Conservation (phyloP, 495 filamentous ascomycete genomes). For the Daldinia decipiens region DNA sequence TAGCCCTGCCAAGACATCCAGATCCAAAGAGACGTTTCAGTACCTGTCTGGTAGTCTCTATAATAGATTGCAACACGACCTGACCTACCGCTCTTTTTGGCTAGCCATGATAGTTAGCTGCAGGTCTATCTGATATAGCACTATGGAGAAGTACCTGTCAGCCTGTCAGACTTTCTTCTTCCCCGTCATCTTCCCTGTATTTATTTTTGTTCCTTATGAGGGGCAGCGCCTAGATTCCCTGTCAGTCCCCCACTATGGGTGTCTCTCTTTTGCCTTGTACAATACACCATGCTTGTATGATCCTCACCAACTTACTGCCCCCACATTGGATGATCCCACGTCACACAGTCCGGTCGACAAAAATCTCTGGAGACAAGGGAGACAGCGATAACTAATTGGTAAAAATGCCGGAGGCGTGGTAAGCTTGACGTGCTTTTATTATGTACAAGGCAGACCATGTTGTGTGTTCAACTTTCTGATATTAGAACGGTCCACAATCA, state of each 20-base stretch:
- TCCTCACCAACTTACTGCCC: slow-evolving; percentile 28
- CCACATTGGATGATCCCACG: slow-evolving; percentile 42
- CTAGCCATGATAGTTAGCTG: slow-evolving; percentile 22
- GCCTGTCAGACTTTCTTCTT: slow-evolving; percentile 24
- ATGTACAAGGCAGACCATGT: slow-evolving; percentile 22
- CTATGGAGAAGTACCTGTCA: slow-evolving; percentile 27
- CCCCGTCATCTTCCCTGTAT: slow-evolving; percentile 28
- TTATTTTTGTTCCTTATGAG: slow-evolving; percentile 37
- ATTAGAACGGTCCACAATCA: slow-evolving; percentile 34
- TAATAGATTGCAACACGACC: slow-evolving; percentile 33
- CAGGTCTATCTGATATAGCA: slow-evolving; percentile 28
- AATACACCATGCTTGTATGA: no score
- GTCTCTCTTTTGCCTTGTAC: slow-evolving; percentile 33
- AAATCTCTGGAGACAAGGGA: slow-evolving; percentile 29
- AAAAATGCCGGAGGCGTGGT: slow-evolving; percentile 27
- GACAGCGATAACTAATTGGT: slow-evolving; percentile 24
- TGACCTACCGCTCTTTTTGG: slow-evolving; percentile 41
- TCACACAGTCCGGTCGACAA: slow-evolving; percentile 35
- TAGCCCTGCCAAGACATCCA: slow-evolving; percentile 42
- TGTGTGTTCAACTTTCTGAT: slow-evolving; percentile 22
- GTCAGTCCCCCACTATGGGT: slow-evolving; percentile 29
- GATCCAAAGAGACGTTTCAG: slow-evolving; percentile 44
- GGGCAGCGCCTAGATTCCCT: slow-evolving; percentile 25
- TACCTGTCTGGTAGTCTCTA: slow-evolving; percentile 24
- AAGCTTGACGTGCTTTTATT: slow-evolving; percentile 34